Percentiles rank a stretch among this genome's conserved stretches.
These are phyloP conservation scores for Cryphonectria parasitica DNA, from an alignment of 2,329 filamentous ascomycete species.

Conservation along the genomic window DNA sequence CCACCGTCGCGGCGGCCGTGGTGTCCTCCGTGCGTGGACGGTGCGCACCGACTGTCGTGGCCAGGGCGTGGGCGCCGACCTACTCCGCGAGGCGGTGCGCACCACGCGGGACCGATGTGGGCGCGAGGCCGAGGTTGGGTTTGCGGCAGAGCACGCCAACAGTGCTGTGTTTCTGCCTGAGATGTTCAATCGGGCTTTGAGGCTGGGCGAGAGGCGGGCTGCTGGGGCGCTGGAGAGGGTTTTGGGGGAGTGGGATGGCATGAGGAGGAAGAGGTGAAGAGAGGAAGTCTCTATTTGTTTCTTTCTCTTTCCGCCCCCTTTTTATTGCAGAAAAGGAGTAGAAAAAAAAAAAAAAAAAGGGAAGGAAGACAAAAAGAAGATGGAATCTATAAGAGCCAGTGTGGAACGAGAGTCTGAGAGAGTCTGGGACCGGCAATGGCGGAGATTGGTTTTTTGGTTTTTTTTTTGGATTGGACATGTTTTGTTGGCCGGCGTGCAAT, in stretches of 20 bases:
- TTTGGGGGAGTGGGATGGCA: slow-evolving; percentile 52
- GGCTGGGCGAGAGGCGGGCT: slow-evolving; percentile 62
- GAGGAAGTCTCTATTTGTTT: not conserved
- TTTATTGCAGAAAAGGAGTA: no score
- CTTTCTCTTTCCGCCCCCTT: not conserved
- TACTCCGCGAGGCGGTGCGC: slow-evolving; percentile 74
- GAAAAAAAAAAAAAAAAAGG: not conserved
- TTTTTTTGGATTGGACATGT: slow-evolving; percentile 14
- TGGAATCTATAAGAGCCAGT: not conserved
- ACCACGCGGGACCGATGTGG: slow-evolving; percentile 71
- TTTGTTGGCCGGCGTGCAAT: slow-evolving; percentile 16
- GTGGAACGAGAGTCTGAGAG: not conserved
- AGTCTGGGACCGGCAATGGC: no score
- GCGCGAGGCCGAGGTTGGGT: slow-evolving; percentile 68
- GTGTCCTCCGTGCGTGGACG: slow-evolving; percentile 82
- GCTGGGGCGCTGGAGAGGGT: slow-evolving; percentile 56
- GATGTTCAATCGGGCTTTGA: slow-evolving; percentile 65
- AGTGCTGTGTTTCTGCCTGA: slow-evolving; percentile 64
- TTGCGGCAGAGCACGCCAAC: slow-evolving; percentile 80
- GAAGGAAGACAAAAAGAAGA: not conserved
- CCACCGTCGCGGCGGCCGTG: slow-evolving; percentile 61
- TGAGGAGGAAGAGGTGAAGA: slow-evolving; percentile 51
- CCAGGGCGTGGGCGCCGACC: slow-evolving; percentile 70
- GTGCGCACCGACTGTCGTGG: slow-evolving; percentile 70
- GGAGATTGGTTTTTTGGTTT: not conserved